phyloP scores from a whole-genome alignment of 2,329 filamentous ascomycete species.

The Claviceps sp. region DNA sequence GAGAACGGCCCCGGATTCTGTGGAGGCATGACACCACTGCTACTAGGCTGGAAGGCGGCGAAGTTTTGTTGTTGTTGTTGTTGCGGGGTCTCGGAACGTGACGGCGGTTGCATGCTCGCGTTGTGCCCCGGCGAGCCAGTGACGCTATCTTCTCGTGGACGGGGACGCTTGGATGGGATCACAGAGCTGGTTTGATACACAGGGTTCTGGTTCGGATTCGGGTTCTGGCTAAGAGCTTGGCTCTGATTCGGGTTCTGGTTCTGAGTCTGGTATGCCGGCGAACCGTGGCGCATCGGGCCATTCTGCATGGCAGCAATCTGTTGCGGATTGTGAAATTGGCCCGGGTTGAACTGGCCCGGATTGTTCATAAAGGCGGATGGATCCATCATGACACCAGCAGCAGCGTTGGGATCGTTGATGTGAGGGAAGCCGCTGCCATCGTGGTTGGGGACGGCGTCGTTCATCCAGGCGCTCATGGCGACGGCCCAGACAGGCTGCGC shows the following conservation, averaged over 20 bases:
- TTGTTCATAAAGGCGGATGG: slow-evolving; percentile 50
- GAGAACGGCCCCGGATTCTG: slow-evolving; percentile 58
- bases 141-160: slow-evolving; percentile 71
- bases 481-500: slow-evolving; percentile 30
- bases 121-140: slow-evolving; percentile 69
- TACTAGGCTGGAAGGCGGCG: slow-evolving; percentile 54
- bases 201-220: slow-evolving; percentile 22
- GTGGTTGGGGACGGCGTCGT: slow-evolving; percentile 55
- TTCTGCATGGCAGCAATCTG: slow-evolving; percentile 60
- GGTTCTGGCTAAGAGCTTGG: slow-evolving; percentile 2
- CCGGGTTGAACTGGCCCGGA: slow-evolving; percentile 45
- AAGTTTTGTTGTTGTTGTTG: slow-evolving; percentile 53
- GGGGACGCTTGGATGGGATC: slow-evolving; percentile 78
- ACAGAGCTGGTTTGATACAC: slow-evolving; percentile 75
- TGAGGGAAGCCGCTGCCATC: slow-evolving; percentile 57
- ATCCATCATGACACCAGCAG: slow-evolving; percentile 48
- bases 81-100: slow-evolving; percentile 76
- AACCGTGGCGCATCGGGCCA: slow-evolving; percentile 70
- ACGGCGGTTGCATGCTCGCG: slow-evolving; percentile 59
- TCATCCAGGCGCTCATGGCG: slow-evolving; percentile 62
- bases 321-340: slow-evolving; percentile 40
- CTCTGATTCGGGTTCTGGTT: slow-evolving; percentile 6
- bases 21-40: slow-evolving; percentile 45
- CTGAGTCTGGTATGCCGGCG: slow-evolving; percentile 57
- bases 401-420: slow-evolving; percentile 46